These are phyloP conservation scores for Puccinia hordei DNA, from an alignment of 1,284 basidiomycete species.

Conservation along the genomic window DNA sequence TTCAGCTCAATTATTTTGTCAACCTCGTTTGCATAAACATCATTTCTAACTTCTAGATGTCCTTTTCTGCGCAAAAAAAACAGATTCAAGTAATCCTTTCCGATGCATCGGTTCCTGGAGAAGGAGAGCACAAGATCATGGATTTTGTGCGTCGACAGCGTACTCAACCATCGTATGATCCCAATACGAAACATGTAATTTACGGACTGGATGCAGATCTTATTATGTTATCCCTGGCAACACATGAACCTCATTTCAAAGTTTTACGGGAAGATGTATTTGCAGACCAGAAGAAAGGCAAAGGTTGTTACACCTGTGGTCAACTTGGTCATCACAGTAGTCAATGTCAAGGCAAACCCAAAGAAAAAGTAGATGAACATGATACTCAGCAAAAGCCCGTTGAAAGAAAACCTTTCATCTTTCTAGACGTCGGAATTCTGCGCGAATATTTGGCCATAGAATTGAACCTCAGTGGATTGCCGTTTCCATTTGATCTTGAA, in stretches of 20 bases:
- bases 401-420: constrained; percentile 97
- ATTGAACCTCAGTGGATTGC: constrained; percentile 74
- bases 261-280: constrained; percentile 98
- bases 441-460: constrained; percentile 98
- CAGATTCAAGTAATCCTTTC: constrained; percentile 94
- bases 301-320: constrained; percentile 86
- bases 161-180: constrained; percentile 80
- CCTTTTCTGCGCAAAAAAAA: constrained; percentile 17
- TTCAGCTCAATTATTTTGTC: background rate
- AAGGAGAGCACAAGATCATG: constrained; percentile 99
- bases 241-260: constrained; percentile 96
- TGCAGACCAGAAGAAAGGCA: constrained; percentile 68
- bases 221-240: constrained; percentile 97
- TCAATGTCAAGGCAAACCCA: constrained; percentile 67
- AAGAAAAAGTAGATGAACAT: constrained; percentile 59
- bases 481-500: constrained; percentile 92
- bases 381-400: constrained; percentile 67
- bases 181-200: constrained; percentile 94
- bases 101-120: constrained; percentile 93
- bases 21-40: constrained; percentile 58
- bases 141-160: constrained; percentile 93
- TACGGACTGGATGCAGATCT: constrained; percentile 98
- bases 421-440: constrained; percentile 90
- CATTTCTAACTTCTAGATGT: constrained; percentile 51
- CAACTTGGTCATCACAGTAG: constrained; percentile 91